Conservation (phyloP, 1,284 basidiomycete genomes). For the Thelephora terrestris region DNA sequence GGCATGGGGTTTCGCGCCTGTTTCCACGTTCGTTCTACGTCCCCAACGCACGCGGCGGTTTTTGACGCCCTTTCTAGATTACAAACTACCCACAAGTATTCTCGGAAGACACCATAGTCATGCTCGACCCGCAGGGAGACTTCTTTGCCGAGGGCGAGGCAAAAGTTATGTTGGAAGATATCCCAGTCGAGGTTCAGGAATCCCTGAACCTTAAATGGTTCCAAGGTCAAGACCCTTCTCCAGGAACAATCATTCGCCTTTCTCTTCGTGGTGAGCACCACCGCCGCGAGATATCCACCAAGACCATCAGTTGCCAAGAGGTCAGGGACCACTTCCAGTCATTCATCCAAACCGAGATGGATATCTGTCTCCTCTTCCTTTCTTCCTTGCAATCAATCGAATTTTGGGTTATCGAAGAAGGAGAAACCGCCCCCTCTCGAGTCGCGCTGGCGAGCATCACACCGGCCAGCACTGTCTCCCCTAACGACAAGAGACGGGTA, state of each 20-base stretch:
- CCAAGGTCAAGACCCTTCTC: conserved; percentile 17
- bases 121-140: conserved; percentile 34
- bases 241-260: conserved; percentile 34
- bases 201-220: conserved; percentile 25
- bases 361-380: conserved; percentile 35
- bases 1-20: conserved; percentile 40
- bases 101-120: conserved; percentile 28
- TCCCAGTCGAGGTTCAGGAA: conserved; percentile 17
- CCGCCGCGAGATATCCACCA: conserved; percentile 28
- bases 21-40: conserved; percentile 31
- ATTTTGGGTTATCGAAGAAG: conserved; percentile 24
- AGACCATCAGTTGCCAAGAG: conserved; percentile 20
- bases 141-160: conserved; percentile 23
- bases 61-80: conserved; percentile 26
- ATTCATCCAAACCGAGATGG: conserved; percentile 33
- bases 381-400: conserved; percentile 28
- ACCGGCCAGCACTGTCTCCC: too few species aligned
- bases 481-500: too few species aligned
- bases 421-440: conserved; percentile 4
- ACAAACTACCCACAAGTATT: conserved; percentile 42
- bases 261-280: conserved; percentile 28
- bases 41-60: not conserved
- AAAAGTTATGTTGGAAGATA: conserved; percentile 18
- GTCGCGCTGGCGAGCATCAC: conserved; percentile 6
- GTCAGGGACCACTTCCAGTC: conserved; percentile 28